A percentile compares a stretch with the other conserved stretches of the same genome.
phyloP scores from a whole-genome alignment of 768 basidiomycete genomes.

The Russula compacta region DNA sequence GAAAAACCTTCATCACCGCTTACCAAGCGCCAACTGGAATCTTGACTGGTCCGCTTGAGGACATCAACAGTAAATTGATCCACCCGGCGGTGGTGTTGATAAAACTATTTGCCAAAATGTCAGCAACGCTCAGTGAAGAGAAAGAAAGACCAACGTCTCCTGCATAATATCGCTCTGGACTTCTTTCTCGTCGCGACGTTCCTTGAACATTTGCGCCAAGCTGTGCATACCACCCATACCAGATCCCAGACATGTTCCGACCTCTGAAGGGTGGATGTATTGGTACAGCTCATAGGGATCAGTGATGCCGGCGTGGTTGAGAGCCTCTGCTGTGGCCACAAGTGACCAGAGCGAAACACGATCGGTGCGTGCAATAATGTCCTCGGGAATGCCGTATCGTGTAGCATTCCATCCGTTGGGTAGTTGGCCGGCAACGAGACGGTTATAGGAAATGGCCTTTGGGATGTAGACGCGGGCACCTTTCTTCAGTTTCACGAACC shows the following conservation, averaged over 20 bases:
- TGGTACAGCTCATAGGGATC: conserved; percentile 98
- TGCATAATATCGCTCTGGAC: conserved; percentile 98
- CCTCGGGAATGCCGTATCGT: conserved; percentile 93
- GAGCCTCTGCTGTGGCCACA: conserved; percentile 88
- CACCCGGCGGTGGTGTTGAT: conserved; percentile 99
- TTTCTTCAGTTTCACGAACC: conserved; percentile 98
- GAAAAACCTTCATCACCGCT: conserved; percentile 23
- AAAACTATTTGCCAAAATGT: conserved; percentile 46
- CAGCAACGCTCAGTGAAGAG: background rate
- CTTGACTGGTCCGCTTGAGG: conserved; percentile 96
- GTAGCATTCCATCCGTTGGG: conserved; percentile 97
- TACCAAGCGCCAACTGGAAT: conserved; percentile 98
- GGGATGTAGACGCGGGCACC: conserved; percentile 89
- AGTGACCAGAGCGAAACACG: conserved; percentile 92
- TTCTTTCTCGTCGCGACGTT: conserved; percentile 94
- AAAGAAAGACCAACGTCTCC: conserved; percentile 66
- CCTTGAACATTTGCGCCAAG: conserved; percentile 96
- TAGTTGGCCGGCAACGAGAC: conserved; percentile 90
- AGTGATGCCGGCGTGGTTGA: conserved; percentile 93
- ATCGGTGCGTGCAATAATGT: conserved; percentile 92
- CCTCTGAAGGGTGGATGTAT: conserved; percentile 92
- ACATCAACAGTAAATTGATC: conserved; percentile 91
- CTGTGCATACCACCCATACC: conserved; percentile 96
- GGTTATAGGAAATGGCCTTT: conserved; percentile 91
- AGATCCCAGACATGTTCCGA: conserved; percentile 88